Evolutionary conservation across 768 basidiomycete species (phyloP), one percentile per base, ranked within the genome.

Genomic region (Goffeauzyma gilvescens): DNA sequence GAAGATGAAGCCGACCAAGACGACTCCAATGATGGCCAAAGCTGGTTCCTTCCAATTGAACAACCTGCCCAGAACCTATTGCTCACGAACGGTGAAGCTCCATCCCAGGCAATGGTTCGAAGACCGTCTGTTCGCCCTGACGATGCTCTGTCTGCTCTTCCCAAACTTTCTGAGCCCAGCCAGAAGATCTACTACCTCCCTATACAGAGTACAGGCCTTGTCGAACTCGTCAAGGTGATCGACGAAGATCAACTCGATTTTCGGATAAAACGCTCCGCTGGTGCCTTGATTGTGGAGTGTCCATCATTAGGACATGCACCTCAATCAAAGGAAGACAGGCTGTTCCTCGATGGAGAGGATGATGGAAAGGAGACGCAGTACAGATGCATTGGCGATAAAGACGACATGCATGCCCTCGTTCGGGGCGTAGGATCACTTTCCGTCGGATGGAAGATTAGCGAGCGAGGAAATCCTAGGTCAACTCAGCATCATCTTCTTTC

Each of bases 101-200:
- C 32, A 15, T 51, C 2, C 41, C 50, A 14, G 53, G 52, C 45
- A 33, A 49, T n/a, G n/a, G n/a, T n/a, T n/a, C n/a, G n/a, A n/a
- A n/a, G 18, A 59, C 55, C 27, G 15, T 63, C 58, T 6, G 50
- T 58, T 39, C 54, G 48, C 35, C 51, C 63, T 1, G 32, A 50
- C 41, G 49, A 56, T 43, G 53, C 59, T 58, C 35, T 58, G 68
- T 15, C 68, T 53, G 31, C 55, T 54, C 63, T 46, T 57, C 73
- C 40, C 62, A 41, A 42, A 18, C 38, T 66, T 32, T 67, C 87
- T 25, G 78, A 84, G 62, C 72, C 72, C 42, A 78, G 82, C 0
- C 81, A 93, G 57, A 71, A 73, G 2, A 65, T 87, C 31, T 68
- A 72, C 8, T 76, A 85, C 55, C 72, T 95, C 43, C 72, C 74